A percentile compares a stretch with the other conserved stretches of the same genome.
phyloP scores from a whole-genome alignment of 306 rosid genomes.

The Albizia julibrissin region DNA sequence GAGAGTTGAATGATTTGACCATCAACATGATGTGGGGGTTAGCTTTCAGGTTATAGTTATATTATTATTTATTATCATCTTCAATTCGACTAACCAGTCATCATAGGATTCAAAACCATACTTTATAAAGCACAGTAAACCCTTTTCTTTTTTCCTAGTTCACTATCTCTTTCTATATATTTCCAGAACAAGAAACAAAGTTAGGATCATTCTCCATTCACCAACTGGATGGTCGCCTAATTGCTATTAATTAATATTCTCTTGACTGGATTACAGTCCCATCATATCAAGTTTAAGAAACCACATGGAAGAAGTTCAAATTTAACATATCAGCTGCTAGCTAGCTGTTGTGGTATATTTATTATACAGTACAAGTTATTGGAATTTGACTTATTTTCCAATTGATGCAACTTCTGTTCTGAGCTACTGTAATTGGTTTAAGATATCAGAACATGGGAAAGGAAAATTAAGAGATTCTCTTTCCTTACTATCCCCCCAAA shows the following conservation, averaged over 20 bases:
- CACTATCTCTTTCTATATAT: neutral
- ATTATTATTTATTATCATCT: neutral
- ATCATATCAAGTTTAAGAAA: neutral
- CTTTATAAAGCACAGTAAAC: neutral
- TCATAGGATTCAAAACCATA: neutral
- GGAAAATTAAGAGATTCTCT: neutral
- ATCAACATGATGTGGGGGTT: neutral
- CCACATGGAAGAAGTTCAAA: neutral
- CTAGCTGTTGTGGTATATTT: neutral
- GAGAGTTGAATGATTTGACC: slow-evolving; percentile 47
- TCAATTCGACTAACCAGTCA: neutral
- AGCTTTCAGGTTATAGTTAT: neutral
- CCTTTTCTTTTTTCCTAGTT: neutral
- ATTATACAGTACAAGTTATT: neutral
- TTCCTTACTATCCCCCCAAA: neutral
- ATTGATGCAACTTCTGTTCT: neutral
- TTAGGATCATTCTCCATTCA: neutral
- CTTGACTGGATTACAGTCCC: neutral
- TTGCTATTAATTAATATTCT: neutral
- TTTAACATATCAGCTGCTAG: neutral
- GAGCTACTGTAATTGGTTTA: neutral
- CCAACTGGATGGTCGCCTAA: neutral
- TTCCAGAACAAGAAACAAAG: slow-evolving; percentile 14
- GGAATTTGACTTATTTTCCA: neutral
- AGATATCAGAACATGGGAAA: neutral